Evolutionary conservation across 2,329 filamentous ascomycete genomes (phyloP).

Genomic region (Dendrostoma leiphaemia): DNA sequence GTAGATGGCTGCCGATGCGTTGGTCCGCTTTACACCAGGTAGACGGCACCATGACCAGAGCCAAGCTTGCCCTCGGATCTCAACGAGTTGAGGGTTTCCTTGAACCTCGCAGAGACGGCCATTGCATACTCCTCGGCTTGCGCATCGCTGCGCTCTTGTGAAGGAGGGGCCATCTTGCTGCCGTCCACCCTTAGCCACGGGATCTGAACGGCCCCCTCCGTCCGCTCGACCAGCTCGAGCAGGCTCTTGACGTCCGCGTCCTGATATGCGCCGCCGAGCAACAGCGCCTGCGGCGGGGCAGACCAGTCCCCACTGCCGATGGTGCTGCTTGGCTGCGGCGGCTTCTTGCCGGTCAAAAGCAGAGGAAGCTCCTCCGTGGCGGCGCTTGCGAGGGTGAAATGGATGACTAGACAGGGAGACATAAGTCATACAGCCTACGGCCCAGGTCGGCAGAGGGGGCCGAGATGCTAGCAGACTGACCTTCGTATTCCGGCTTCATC

Average conservation of each 20-base stretch:
- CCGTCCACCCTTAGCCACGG: slow-evolving; percentile 13
- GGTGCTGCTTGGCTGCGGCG: slow-evolving; percentile 15
- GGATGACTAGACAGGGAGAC: slow-evolving; percentile 14
- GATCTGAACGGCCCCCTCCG: slow-evolving; percentile 1
- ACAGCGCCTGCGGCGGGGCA: slow-evolving; percentile 18
- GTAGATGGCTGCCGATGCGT: not conserved
- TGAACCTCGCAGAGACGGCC: slow-evolving; percentile 25
- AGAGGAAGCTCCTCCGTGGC: slow-evolving; percentile 22
- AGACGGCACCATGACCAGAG: not conserved
- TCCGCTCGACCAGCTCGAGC: not conserved
- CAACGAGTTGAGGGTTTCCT: slow-evolving; percentile 22
- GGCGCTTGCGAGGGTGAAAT: slow-evolving; percentile 21
- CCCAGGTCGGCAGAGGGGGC: no score
- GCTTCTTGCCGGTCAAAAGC: slow-evolving; percentile 19
- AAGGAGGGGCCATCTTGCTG: not conserved
- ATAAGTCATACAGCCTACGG: no score
- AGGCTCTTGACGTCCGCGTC: slow-evolving; percentile 20
- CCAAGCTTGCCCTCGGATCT: slow-evolving; percentile 23
- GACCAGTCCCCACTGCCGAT: slow-evolving; percentile 21
- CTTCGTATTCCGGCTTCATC: slow-evolving; percentile 7
- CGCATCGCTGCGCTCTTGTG: slow-evolving; percentile 12
- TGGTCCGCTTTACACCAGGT: not conserved
- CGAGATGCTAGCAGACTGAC: not conserved
- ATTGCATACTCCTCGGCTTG: slow-evolving; percentile 25
- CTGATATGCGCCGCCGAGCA: slow-evolving; percentile 25